phyloP scores from a whole-genome alignment of 1,284 basidiomycete genomes.

The Inonotus obliquus region DNA sequence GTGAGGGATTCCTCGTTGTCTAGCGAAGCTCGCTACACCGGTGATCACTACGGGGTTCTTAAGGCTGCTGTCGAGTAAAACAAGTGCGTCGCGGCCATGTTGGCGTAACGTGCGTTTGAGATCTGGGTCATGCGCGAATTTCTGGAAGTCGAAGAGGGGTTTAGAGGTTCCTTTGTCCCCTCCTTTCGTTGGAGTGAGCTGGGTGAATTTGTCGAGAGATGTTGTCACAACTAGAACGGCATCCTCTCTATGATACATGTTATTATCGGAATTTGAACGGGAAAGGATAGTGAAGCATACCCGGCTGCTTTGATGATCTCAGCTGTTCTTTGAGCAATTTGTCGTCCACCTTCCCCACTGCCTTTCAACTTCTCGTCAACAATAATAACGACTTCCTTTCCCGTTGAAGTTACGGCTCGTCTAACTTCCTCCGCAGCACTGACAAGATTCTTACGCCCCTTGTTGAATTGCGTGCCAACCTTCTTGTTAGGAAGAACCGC shows the following conservation, averaged over 20 bases:
- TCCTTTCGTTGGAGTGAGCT: background rate
- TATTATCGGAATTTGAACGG: background rate
- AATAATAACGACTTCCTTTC: constrained; percentile 22
- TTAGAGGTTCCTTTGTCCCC: background rate
- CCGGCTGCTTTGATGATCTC: constrained; percentile 25
- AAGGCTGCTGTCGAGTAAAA: constrained; percentile 22
- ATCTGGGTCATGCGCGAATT: constrained; percentile 10
- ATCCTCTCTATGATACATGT: constrained; percentile 16
- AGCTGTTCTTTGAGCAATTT: constrained; percentile 18
- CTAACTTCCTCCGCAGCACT: constrained; percentile 20
- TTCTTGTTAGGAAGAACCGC: constrained; percentile 20
- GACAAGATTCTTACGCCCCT: constrained; percentile 18
- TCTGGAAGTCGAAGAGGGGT: constrained; percentile 2
- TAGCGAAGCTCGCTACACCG: constrained; percentile 22
- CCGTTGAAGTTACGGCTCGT: constrained; percentile 14
- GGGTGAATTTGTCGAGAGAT: constrained; percentile 19
- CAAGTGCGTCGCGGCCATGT: constrained; percentile 21
- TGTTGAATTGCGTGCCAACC: constrained; percentile 22
- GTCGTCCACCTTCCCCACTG: constrained; percentile 11
- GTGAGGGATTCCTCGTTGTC: constrained; percentile 21
- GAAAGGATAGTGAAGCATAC: constrained; percentile 10
- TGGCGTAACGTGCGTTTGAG: constrained; percentile 15
- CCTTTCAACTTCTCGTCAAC: constrained; percentile 21
- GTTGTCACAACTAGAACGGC: constrained; percentile 23
- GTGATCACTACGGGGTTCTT: constrained; percentile 24